Evolutionary conservation across 2,329 filamentous ascomycete species (phyloP).

Genomic region (Chaetomiaceae sp.): DNA sequence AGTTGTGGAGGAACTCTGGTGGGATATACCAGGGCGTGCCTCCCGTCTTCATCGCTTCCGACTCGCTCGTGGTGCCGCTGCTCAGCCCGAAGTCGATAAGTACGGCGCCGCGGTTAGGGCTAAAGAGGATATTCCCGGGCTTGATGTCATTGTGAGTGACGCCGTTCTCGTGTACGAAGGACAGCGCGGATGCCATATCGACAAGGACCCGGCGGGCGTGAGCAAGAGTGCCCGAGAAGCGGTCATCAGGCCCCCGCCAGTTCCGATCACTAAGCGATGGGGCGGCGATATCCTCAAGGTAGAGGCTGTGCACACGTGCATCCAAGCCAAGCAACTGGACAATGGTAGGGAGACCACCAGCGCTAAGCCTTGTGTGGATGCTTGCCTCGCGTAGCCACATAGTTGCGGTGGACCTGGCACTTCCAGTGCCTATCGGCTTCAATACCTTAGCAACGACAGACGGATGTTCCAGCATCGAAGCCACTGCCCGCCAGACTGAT

Average conservation of each 20-base stretch:
- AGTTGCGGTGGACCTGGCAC: no score
- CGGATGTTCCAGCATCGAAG: no score
- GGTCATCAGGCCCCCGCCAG: not conserved
- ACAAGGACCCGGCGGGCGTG: not conserved
- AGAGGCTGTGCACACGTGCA: no score
- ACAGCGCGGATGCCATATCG: not conserved
- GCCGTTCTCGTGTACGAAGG: not conserved
- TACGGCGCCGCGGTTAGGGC: not conserved
- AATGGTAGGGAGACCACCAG: no score
- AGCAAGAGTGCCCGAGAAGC: not conserved
- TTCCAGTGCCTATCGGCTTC: no score
- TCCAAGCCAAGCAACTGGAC: no score
- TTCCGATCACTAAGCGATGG: not conserved
- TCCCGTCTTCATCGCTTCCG: not conserved
- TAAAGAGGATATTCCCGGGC: not conserved
- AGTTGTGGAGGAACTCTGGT: no score
- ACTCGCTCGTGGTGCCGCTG: not conserved
- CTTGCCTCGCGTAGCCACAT: no score
- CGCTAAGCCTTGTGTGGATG: no score
- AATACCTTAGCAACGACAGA: no score
- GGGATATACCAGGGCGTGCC: conserved; percentile 1
- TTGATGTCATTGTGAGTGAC: not conserved
- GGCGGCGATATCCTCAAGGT: not conserved
- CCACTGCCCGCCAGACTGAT: no score
- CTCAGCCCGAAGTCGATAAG: conserved; percentile 2